Evolutionary conservation across 441 rosid genomes (phyloP).

Genomic region (Capsella rubella): DNA sequence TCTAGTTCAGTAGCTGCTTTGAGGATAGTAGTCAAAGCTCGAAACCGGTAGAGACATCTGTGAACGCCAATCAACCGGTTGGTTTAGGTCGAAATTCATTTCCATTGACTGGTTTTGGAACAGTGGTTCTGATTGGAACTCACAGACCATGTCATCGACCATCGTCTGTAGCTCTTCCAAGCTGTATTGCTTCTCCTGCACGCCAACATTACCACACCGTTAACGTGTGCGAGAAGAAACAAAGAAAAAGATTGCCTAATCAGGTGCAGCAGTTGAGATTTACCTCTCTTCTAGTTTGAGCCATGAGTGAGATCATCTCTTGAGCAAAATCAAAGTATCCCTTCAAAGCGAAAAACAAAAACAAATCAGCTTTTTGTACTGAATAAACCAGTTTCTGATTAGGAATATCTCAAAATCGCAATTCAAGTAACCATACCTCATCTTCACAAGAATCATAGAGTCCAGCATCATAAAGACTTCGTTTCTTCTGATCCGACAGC

Average conservation of each 20-base stretch:
- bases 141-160: conserved; percentile 65
- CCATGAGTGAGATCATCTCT: conserved; percentile 71
- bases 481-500: conserved; percentile 68
- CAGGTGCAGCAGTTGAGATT: neutral
- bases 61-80: conserved; percentile 18
- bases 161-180: conserved; percentile 72
- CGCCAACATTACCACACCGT: neutral
- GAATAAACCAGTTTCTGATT: neutral
- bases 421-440: conserved; percentile 29
- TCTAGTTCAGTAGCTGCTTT: conserved; percentile 38
- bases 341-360: conserved; percentile 33
- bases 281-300: conserved; percentile 66
- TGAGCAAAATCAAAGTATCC: conserved; percentile 71
- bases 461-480: conserved; percentile 67
- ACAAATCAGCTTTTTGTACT: neutral
- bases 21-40: conserved; percentile 30
- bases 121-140: conserved; percentile 48
- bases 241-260: neutral
- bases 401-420: neutral
- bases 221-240: neutral
- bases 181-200: conserved; percentile 60
- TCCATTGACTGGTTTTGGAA: conserved; percentile 41
- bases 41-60: conserved; percentile 39
- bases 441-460: conserved; percentile 66
- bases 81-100: conserved; percentile 46